Percentiles rank a stretch among this genome's conserved stretches.
Conservation (phyloP, 2,329 filamentous ascomycete genomes). For the Arthrobotrys sinensis region DNA sequence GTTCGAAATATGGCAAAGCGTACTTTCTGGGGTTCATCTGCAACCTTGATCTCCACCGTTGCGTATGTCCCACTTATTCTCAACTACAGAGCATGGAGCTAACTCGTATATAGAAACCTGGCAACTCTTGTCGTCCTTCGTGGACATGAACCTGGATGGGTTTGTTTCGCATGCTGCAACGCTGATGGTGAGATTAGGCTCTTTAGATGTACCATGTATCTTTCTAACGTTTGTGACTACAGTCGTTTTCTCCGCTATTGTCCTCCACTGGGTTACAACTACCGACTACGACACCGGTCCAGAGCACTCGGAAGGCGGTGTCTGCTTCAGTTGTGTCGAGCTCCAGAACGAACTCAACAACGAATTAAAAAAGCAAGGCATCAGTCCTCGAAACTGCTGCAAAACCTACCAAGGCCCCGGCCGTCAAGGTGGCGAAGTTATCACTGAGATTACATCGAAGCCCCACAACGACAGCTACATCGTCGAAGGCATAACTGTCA, state of each 20-base stretch:
- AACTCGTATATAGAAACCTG: slow-evolving; percentile 70
- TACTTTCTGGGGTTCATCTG: slow-evolving; percentile 74
- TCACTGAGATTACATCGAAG: slow-evolving; percentile 58
- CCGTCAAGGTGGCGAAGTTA: slow-evolving; percentile 48
- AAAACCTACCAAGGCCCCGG: slow-evolving; percentile 40
- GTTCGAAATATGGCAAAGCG: slow-evolving; percentile 73
- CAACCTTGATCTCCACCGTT: slow-evolving; percentile 74
- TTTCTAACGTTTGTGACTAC: neutral
- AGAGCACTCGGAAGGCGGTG: slow-evolving; percentile 39
- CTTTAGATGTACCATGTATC: neutral
- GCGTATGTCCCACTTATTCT: slow-evolving; percentile 68
- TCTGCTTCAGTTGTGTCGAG: slow-evolving; percentile 56
- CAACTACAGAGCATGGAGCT: neutral
- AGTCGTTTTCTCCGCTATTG: slow-evolving; percentile 75
- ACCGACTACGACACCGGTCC: slow-evolving; percentile 65
- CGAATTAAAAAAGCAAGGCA: slow-evolving; percentile 50
- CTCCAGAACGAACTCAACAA: slow-evolving; percentile 54
- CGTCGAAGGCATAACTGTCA: slow-evolving; percentile 54
- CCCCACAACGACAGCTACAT: slow-evolving; percentile 51
- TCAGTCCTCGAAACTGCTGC: slow-evolving; percentile 36
- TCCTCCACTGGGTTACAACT: slow-evolving; percentile 75
- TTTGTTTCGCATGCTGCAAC: slow-evolving; percentile 78
- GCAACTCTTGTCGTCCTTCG: slow-evolving; percentile 74
- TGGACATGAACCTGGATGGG: slow-evolving; percentile 75
- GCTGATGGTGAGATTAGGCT: slow-evolving; percentile 71